Conservation (phyloP, 202 grass and related monocot species). For the Hordeum pubiflorum region DNA sequence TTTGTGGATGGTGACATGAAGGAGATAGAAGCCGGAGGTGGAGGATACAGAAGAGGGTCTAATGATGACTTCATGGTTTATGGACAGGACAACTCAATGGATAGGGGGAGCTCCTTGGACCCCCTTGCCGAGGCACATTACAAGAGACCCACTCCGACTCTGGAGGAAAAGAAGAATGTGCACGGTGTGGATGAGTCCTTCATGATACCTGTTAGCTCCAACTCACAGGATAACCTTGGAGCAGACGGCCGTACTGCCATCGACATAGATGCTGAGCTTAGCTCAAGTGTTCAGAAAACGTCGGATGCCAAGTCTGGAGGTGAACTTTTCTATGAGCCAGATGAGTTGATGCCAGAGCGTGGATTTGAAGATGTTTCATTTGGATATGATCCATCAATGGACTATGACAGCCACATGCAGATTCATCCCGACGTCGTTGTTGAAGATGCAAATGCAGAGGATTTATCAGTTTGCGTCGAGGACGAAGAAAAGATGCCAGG, state of each 20-base stretch:
- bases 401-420: constrained; percentile 62
- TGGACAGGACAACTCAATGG: constrained; percentile 58
- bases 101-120: constrained; percentile 46
- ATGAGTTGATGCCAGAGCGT: constrained; percentile 76
- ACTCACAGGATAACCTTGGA: constrained; percentile 36
- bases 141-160: constrained; percentile 27
- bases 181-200: constrained; percentile 66
- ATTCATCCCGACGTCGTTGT: constrained; percentile 39
- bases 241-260: constrained; percentile 46
- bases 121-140: constrained; percentile 46
- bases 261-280: constrained; percentile 75
- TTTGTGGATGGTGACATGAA: constrained; percentile 46
- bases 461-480: constrained; percentile 23
- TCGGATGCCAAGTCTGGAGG: constrained; percentile 37
- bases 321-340: constrained; percentile 78
- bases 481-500: constrained; percentile 47
- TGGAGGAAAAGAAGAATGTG: constrained; percentile 40
- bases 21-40: constrained; percentile 66
- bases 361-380: constrained; percentile 46
- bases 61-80: constrained; percentile 68
- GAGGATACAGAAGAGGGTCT: constrained; percentile 39
- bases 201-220: constrained; percentile 71
- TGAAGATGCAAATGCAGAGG: constrained; percentile 39
- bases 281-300: constrained; percentile 20
- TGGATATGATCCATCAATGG: constrained; percentile 75